A percentile compares a stretch with the other conserved stretches of the same genome.
Evolutionary conservation across 208 protist genomes (phyloP).

Genomic region (Histomonas meleagridis): DNA sequence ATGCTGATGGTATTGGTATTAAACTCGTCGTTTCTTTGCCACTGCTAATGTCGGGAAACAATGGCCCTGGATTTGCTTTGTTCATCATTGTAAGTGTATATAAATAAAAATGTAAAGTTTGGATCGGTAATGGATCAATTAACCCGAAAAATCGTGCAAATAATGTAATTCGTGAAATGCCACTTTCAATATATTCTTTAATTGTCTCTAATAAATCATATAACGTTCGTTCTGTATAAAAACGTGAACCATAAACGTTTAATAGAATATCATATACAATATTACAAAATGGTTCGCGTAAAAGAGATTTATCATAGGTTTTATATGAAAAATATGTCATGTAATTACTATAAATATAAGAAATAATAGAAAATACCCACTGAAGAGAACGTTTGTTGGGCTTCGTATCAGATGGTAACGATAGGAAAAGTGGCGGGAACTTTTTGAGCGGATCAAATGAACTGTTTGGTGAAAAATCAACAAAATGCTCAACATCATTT

Average conservation of each 20-base stretch:
- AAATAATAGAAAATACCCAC: neutral
- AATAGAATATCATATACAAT: neutral
- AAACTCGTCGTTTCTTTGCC: neutral
- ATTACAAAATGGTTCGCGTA: neutral
- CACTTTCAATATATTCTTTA: neutral
- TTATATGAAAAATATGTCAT: neutral
- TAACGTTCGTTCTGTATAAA: neutral
- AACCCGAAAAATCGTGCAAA: conserved; percentile 1
- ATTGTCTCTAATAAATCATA: neutral
- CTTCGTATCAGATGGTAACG: neutral
- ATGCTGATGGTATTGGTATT: neutral
- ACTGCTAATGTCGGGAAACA: neutral
- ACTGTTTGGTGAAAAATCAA: neutral
- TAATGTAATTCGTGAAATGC: neutral
- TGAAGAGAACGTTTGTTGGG: neutral
- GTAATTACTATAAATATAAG: neutral
- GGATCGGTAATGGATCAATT: neutral
- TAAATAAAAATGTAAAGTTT: conserved; percentile 1
- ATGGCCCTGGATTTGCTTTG: neutral
- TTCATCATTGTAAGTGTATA: neutral
- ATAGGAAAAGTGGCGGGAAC: neutral
- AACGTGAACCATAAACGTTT: neutral
- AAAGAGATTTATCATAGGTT: neutral
- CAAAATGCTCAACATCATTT: neutral
- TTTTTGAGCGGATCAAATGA: neutral